A percentile compares a stretch with the other conserved stretches of the same genome.
Evolutionary conservation across 305 asterid species (phyloP).

Genomic region (Fraxinus ornus): DNA sequence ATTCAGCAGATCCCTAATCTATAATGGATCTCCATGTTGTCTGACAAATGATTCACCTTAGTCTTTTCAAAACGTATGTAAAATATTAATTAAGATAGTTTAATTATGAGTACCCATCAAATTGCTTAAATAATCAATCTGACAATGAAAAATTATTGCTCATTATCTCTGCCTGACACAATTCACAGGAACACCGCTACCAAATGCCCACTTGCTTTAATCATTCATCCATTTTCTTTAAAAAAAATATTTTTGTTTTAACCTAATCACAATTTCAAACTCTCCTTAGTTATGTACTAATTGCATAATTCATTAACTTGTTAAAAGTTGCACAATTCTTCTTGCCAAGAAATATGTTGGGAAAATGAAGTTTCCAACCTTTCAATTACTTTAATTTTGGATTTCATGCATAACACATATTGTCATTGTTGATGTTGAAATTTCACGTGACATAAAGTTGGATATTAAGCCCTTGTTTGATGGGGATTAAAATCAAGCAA

Average conservation of each 20-base stretch:
- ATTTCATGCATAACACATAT: too few relatives aligned
- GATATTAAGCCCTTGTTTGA: neutral
- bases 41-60: conserved; percentile 25
- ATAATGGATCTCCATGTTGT: conserved; percentile 27
- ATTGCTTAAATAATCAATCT: neutral
- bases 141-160: conserved; percentile 24
- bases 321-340: neutral
- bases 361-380: too few relatives aligned
- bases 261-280: conserved; percentile 6
- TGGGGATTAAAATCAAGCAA: neutral
- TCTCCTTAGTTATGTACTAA: neutral
- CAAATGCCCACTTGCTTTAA: conserved; percentile 30
- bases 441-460: neutral
- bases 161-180: conserved; percentile 20
- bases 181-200: neutral
- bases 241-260: neutral
- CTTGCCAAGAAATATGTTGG: too few relatives aligned
- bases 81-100: neutral
- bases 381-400: too few relatives aligned
- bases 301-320: too few relatives aligned
- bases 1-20: conserved; percentile 18
- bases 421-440: neutral
- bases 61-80: neutral
- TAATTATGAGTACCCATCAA: neutral
- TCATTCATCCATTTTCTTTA: conserved; percentile 16